Conservation (phyloP, 2,329 filamentous ascomycete genomes). For the Eutypa lata region DNA sequence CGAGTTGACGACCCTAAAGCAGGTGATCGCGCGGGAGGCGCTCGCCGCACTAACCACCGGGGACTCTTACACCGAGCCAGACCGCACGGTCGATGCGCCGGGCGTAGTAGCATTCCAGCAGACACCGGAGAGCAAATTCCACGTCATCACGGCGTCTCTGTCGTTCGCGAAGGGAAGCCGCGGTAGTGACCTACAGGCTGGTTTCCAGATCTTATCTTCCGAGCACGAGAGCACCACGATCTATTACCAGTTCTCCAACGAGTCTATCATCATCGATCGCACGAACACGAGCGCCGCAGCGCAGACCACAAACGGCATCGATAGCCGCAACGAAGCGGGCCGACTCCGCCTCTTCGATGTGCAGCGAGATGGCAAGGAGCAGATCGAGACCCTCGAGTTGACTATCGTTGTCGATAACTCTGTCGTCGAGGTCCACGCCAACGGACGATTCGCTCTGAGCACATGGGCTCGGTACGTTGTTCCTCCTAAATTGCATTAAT, state of each 20-base stretch:
- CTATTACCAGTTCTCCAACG: conserved; percentile 43
- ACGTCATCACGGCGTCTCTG: conserved; percentile 33
- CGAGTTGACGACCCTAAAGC: conserved; percentile 34
- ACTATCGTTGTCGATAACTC: conserved; percentile 39
- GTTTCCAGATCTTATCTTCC: conserved; percentile 38
- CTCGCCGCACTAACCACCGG: conserved; percentile 28
- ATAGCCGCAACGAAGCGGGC: conserved; percentile 34
- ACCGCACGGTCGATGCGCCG: conserved; percentile 15
- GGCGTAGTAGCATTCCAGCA: conserved; percentile 11
- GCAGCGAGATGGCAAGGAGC: conserved; percentile 19
- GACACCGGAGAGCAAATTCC: conserved; percentile 32
- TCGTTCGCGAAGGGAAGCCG: conserved; percentile 34
- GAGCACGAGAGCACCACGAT: conserved; percentile 37
- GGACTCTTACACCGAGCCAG: conserved; percentile 18
- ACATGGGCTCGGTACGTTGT: conserved; percentile 39
- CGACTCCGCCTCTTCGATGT: conserved; percentile 39
- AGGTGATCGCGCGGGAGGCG: conserved; percentile 36
- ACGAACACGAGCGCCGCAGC: conserved; percentile 38
- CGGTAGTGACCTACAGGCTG: conserved; percentile 32
- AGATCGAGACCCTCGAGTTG: conserved; percentile 35
- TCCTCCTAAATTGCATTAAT: not conserved
- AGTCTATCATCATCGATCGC: conserved; percentile 38
- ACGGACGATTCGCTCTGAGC: conserved; percentile 37
- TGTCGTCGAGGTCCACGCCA: conserved; percentile 37
- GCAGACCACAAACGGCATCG: conserved; percentile 34